Conservation (phyloP, 78 protist species). For the slime mould (Dictyostelium discoideum) region DNA sequence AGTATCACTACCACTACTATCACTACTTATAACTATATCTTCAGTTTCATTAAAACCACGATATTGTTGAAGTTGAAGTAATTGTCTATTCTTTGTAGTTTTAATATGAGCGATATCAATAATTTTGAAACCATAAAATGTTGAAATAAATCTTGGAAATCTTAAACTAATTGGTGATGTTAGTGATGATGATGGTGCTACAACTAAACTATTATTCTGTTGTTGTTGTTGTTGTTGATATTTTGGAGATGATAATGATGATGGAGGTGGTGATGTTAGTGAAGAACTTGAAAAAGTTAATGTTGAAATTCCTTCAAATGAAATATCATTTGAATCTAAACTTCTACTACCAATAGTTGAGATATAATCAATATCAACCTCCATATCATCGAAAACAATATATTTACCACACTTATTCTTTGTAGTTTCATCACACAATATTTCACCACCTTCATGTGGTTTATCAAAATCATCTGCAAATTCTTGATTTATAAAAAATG, state of each 20-base stretch:
- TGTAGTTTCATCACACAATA: conserved; percentile 42
- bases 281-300: neutral
- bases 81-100: conserved; percentile 50
- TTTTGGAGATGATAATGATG: neutral
- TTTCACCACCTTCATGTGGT: conserved; percentile 43
- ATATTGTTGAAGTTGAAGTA: neutral
- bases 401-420: conserved; percentile 47
- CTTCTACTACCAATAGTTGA: neutral
- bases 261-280: neutral
- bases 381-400: conserved; percentile 19
- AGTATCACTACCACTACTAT: neutral
- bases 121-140: conserved; percentile 27
- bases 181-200: neutral
- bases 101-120: conserved; percentile 19
- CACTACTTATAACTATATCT: neutral
- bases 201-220: neutral
- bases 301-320: neutral
- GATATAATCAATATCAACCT: conserved; percentile 1
- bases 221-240: neutral
- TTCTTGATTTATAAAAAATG: neutral
- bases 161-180: neutral
- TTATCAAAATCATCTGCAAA: neutral
- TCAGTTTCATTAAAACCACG: neutral
- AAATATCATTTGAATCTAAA: neutral
- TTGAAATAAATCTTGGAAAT: neutral